These are phyloP conservation scores for Starmerella floris DNA, from an alignment of 805 yeast genomes.

Conservation along the genomic window DNA sequence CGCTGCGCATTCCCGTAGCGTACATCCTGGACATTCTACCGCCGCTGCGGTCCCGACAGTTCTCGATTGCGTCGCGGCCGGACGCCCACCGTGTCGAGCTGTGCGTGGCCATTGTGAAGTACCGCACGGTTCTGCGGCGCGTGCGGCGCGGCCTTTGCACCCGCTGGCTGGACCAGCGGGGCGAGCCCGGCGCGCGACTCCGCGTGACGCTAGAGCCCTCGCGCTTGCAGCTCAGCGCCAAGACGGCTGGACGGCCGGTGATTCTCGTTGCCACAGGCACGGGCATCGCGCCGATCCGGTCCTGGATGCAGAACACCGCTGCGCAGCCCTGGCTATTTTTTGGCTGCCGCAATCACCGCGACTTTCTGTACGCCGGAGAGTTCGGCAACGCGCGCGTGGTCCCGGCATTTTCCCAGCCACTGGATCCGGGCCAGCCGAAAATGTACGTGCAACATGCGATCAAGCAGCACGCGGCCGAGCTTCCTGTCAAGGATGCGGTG, in stretches of 20 bases:
- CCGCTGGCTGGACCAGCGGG: constrained; percentile 47
- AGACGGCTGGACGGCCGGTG: constrained; percentile 24
- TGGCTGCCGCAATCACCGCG: constrained; percentile 63
- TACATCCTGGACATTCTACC: constrained; percentile 72
- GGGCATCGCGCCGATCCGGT: constrained; percentile 87
- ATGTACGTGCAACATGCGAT: constrained; percentile 72
- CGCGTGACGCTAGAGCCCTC: constrained; percentile 20
- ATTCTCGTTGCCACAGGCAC: constrained; percentile 87
- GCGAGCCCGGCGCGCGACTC: constrained; percentile 35
- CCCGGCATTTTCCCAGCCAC: constrained; percentile 37
- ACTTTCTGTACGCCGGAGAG: constrained; percentile 47
- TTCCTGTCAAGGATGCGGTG: constrained; percentile 48
- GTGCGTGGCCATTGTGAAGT: constrained; percentile 74
- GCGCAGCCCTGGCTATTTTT: constrained; percentile 38
- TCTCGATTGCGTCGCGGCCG: constrained; percentile 60
- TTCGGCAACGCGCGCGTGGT: constrained; percentile 31
- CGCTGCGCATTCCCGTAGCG: constrained; percentile 60
- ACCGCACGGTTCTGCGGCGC: constrained; percentile 65
- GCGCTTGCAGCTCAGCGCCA: constrained; percentile 28
- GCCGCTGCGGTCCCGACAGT: constrained; percentile 61
- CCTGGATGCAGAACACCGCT: constrained; percentile 35
- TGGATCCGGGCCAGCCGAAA: constrained; percentile 8
- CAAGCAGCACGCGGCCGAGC: constrained; percentile 34
- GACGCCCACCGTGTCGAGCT: constrained; percentile 24
- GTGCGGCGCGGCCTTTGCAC: constrained; percentile 75